Evolutionary conservation across 495 filamentous ascomycete species (phyloP), one percentile per base, ranked within the genome.

Genomic region (Coniosporium apollinis): DNA sequence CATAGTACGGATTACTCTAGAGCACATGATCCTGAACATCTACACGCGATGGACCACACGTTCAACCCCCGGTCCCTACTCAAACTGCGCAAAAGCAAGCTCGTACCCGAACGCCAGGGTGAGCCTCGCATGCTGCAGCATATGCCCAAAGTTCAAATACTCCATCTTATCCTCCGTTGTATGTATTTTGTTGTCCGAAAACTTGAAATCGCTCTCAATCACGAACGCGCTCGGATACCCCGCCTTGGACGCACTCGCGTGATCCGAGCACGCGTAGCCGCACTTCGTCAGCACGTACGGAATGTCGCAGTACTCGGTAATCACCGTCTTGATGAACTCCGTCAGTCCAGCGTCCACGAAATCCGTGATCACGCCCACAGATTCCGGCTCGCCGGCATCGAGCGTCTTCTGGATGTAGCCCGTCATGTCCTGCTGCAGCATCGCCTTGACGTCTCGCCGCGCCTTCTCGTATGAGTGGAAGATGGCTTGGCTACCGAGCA

Each of bases 361-460:
- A 56, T 99, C 89, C 1, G 79, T 81, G 43, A 99, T 94, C 24
- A 99, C 82, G 18, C 89, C 86, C 3, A 96, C 79, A 17, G 72
- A 74, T 64, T 96, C 91, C 11, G 74, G 65, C 51, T 79, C 67
- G 30, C 86, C 86, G 9, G 83, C 81, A 37, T 83, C 74, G 11
- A 91, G 60, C 0, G 89, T 92, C 26, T 74, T 76, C 39, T 84
- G 74, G 3, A 84, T 67, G 52, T 77, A 94, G 7, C 89, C 89
- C 1, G 89, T 96, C 89, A 96, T 99, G 54, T 99, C 89, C 56
- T 99, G 89, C 63, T 99, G 91, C 29, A 99, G 66, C 89, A 99
- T 96, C 17, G 89, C 89, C 58, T 86, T 89, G 50, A 99, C 67
- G 42, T 92, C 75, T 14, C 76, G 64, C 18, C 67, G 64, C 16